Conservation (phyloP, 768 basidiomycete genomes). For the Rhizopogon roseolus region DNA sequence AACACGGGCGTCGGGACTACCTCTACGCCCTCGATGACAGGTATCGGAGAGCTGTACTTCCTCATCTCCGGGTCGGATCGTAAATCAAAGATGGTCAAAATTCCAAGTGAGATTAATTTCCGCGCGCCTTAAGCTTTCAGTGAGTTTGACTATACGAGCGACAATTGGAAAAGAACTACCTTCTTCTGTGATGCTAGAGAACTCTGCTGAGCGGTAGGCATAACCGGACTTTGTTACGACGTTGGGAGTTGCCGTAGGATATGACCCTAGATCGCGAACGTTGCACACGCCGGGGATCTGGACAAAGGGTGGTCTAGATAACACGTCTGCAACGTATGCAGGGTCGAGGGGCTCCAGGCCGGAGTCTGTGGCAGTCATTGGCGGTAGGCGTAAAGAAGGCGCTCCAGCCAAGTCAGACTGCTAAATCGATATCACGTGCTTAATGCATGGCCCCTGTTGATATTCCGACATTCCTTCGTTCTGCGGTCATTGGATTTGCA, state of each 20-base stretch:
- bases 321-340: constrained; percentile 52
- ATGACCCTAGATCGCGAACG: constrained; percentile 66
- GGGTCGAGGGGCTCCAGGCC: constrained; percentile 65
- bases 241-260: constrained; percentile 45
- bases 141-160: not conserved
- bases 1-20: constrained; percentile 61
- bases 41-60: constrained; percentile 66
- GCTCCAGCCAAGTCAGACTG: no score
- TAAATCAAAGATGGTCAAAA: constrained; percentile 70
- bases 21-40: constrained; percentile 58
- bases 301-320: constrained; percentile 70
- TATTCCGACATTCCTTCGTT: constrained; percentile 67
- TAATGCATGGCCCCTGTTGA: no score
- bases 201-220: constrained; percentile 66
- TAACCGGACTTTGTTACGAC: constrained; percentile 52
- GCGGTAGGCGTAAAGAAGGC: no score
- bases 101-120: constrained; percentile 54
- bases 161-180: constrained; percentile 35
- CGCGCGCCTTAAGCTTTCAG: constrained; percentile 44
- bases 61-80: constrained; percentile 76
- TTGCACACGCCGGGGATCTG: constrained; percentile 71
- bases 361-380: constrained; percentile 16
- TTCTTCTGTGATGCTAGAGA: constrained; percentile 65
- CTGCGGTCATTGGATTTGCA: constrained; percentile 88
- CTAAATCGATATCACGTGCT: no score